Conservation (phyloP, 345 rosid species). For the Citrus medica region DNA sequence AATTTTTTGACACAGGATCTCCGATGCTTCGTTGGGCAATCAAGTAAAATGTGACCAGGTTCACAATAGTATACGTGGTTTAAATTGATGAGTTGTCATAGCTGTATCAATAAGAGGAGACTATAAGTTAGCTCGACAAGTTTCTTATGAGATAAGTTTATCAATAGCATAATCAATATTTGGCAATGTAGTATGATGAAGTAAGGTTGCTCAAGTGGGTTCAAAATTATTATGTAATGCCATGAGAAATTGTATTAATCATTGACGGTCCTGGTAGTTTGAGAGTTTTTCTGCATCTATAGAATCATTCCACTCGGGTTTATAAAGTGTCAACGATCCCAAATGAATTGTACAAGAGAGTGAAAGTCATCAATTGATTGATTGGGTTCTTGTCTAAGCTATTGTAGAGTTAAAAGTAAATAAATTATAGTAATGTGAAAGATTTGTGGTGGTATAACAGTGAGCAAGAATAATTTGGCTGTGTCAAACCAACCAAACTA, state of each 20-base stretch:
- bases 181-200: not conserved
- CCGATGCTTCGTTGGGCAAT: too few relatives aligned
- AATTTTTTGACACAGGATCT: too few relatives aligned
- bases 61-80: not conserved
- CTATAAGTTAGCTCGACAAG: not conserved
- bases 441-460: not conserved
- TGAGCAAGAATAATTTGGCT: not conserved
- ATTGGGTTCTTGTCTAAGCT: not conserved
- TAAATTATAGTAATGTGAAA: not conserved
- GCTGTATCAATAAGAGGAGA: rapidly evolving
- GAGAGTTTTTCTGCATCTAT: not conserved
- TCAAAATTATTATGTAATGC: not conserved
- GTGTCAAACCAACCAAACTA: not conserved
- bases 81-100: not conserved
- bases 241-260: not conserved
- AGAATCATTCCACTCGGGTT: not conserved
- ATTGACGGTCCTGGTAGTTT: not conserved
- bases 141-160: not conserved
- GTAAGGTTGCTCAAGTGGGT: not conserved
- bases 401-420: not conserved
- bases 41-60: too few relatives aligned
- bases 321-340: not conserved
- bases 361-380: not conserved
- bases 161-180: not conserved
- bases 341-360: not conserved